Conservation (phyloP, 768 basidiomycete species). For the Mycena olivaceomarginata region DNA sequence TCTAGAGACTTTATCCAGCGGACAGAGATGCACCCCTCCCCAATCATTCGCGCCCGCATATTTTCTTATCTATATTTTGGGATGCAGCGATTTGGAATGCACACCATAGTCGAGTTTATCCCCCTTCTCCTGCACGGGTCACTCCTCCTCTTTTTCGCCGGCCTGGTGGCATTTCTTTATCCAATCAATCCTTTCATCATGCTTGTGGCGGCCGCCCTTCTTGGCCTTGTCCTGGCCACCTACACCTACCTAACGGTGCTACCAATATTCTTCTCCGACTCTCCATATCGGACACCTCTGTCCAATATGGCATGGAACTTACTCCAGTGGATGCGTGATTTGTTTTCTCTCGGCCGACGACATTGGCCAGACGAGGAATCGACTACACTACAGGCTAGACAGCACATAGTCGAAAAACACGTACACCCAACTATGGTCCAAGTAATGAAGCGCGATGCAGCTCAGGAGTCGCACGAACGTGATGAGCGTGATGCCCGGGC, state of each 20-base stretch:
- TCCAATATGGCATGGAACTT: not conserved
- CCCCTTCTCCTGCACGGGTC: not conserved
- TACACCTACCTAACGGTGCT: not conserved
- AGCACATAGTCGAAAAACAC: not conserved
- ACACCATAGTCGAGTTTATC: not conserved
- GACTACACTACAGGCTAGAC: no score
- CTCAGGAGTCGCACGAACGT: not conserved
- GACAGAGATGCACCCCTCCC: conserved; percentile 11
- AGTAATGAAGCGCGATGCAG: not conserved
- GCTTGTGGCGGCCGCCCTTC: not conserved
- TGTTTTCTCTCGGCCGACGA: not conserved
- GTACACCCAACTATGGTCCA: not conserved
- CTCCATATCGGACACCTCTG: conserved; percentile 21
- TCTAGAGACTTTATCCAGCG: conserved; percentile 5
- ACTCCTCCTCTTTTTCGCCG: conserved; percentile 25
- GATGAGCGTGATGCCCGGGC: conserved; percentile 4
- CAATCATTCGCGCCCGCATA: conserved; percentile 5
- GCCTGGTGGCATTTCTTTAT: conserved; percentile 18
- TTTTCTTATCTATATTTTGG: no score
- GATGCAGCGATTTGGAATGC: not conserved
- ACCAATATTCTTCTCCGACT: not conserved
- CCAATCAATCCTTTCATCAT: not conserved
- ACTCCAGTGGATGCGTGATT: not conserved
- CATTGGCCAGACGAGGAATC: not conserved
- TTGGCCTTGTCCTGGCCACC: not conserved